phyloP scores from a whole-genome alignment of 2,329 filamentous ascomycete species.

The Talaromyces sp. region DNA sequence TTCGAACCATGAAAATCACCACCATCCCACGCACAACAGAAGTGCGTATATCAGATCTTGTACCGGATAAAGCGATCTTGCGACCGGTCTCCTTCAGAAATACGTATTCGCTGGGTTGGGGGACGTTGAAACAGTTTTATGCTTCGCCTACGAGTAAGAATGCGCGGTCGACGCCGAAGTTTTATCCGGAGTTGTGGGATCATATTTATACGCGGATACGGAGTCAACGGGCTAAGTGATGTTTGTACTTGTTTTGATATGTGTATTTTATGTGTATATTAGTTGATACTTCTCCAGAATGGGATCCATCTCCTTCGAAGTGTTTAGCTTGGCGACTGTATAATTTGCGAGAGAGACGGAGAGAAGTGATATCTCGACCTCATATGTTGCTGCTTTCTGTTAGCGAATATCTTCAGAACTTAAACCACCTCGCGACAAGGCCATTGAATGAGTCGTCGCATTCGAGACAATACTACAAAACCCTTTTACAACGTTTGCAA shows the following conservation, averaged over 20 bases:
- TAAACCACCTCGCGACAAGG: not conserved
- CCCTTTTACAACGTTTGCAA: not conserved
- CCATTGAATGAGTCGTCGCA: not conserved
- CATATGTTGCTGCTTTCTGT: not conserved
- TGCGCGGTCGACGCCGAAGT: conserved; percentile 39
- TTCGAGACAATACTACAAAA: not conserved
- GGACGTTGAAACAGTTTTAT: conserved; percentile 41
- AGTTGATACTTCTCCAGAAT: conserved; percentile 9
- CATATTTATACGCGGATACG: conserved; percentile 44
- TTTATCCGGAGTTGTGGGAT: conserved; percentile 47
- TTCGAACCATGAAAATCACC: conserved; percentile 49
- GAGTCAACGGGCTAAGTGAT: conserved; percentile 21
- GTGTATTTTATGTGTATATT: not conserved
- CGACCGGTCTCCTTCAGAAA: conserved; percentile 46
- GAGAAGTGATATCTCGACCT: not conserved
- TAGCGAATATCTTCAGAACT: not conserved
- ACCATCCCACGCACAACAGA: conserved; percentile 43
- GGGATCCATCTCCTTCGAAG: not conserved
- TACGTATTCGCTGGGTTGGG: conserved; percentile 39
- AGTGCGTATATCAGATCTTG: conserved; percentile 45
- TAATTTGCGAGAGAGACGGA: not conserved
- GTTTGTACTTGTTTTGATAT: not conserved
- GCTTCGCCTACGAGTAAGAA: conserved; percentile 38
- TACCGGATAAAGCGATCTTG: conserved; percentile 33
- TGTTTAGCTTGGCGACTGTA: not conserved